Base-by-base conservation (phyloP, 2,329 filamentous ascomycete genomes). In the Ceratocystis albifundus region DNA sequence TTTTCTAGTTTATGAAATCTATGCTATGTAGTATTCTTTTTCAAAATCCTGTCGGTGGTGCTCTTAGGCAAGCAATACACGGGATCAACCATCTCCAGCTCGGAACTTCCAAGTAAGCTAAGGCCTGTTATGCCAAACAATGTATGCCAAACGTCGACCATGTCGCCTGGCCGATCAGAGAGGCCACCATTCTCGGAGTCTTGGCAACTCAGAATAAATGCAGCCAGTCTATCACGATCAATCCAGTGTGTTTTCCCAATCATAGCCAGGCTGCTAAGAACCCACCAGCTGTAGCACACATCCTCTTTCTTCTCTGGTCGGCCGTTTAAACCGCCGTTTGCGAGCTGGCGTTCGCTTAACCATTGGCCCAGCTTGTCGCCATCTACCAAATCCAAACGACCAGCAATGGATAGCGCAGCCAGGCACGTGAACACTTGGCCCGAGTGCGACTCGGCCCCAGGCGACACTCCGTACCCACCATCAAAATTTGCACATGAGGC, bases 211-310 rank as follows among this genome's bases (percentile, higher is more conserved):
- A 99, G 77, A 65, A 99, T 96, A 76, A 96, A 99, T 28, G 76
- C 75, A 64, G 86, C 82, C 71, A 99, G 82, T 73, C 89, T 89
- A 67, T 86, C 80, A 62, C 86, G 83, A 77, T 99, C 90, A 73
- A 99, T 95, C 94, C 94, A 99, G 74, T 96, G 89, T 65, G 91
- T 82, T 66, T 87, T 86, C 65, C 83, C 86, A 70, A 99, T 89
- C 82, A 97, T 96, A 59, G 88, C 87, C 70, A 99, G 78, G 74
- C 92, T 96, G 73, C 89, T 93, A 73, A 93, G 79, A 57, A 97
- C 94, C 94, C 94, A 99, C 94, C 94, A 99, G 74, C 90, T 96
- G 77, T 99, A 99, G 78, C 94, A 99, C 15, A 96, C 93, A 74
- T 99, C 94, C 74, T 96, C 93, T 69, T 89, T 78, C 79, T 99